Evolutionary conservation across 1,284 basidiomycete genomes (phyloP).

Genomic region (Melampsora americana): DNA sequence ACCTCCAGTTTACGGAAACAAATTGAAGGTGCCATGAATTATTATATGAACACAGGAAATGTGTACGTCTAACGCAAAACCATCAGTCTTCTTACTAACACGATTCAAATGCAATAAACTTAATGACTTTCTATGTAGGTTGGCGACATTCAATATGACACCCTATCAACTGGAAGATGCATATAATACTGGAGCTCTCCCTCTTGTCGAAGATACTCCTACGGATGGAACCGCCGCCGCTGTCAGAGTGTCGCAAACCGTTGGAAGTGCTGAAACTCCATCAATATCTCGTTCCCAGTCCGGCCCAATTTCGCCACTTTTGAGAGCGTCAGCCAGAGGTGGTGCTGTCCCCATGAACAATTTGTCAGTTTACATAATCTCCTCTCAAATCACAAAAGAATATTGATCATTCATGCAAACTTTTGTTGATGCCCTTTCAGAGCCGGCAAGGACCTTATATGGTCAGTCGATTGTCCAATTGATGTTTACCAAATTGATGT

Average conservation of each 20-base stretch:
- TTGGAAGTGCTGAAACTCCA: slow-evolving; percentile 7
- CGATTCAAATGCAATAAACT: background rate
- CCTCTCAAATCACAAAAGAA: too few relatives aligned
- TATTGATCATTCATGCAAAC: background rate
- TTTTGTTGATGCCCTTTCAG: background rate
- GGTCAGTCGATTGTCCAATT: too few relatives aligned
- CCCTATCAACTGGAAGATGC: slow-evolving; percentile 30
- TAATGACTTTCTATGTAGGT: background rate
- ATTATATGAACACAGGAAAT: slow-evolving; percentile 40
- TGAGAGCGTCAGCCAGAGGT: background rate
- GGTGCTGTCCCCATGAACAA: slow-evolving; percentile 25
- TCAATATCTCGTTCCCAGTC: slow-evolving; percentile 12
- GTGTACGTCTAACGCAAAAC: slow-evolving; percentile 13
- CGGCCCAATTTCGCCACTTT: background rate
- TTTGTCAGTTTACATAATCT: slow-evolving; percentile 13
- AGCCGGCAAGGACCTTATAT: slow-evolving; percentile 15
- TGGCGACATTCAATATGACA: slow-evolving; percentile 35
- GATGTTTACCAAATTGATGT: too few relatives aligned
- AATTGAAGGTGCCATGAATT: slow-evolving; percentile 41
- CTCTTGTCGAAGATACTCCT: background rate
- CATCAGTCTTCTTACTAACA: background rate
- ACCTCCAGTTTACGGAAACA: slow-evolving; percentile 24
- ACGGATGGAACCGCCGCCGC: background rate
- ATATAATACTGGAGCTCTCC: slow-evolving; percentile 31
- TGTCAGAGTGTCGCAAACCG: background rate